These are phyloP conservation scores for Sambucus nigra DNA, from an alignment of 129 eudicot genomes.

Conservation along the genomic window DNA sequence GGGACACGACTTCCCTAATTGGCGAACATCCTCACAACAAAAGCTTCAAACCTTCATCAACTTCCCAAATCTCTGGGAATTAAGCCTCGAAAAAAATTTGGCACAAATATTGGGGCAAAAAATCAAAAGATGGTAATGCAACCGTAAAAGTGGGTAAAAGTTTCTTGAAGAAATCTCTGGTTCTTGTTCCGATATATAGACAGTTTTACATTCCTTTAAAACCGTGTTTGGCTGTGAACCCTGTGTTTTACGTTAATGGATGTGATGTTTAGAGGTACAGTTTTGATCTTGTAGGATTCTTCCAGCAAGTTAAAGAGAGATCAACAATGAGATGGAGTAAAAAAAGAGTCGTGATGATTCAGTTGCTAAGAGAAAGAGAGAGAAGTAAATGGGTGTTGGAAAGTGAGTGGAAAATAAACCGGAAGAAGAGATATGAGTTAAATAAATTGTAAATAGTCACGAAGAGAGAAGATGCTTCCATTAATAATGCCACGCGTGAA, in stretches of 20 bases:
- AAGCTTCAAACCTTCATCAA: slow-evolving; percentile 48
- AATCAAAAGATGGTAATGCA: slow-evolving; percentile 35
- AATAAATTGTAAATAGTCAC: too few relatives aligned
- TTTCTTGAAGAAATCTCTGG: slow-evolving; percentile 37
- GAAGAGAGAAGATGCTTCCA: too few relatives aligned
- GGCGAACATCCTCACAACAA: slow-evolving; percentile 70
- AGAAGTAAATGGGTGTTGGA: too few relatives aligned
- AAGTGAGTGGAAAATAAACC: too few relatives aligned
- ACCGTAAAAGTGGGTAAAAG: slow-evolving; percentile 42
- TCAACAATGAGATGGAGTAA: too few relatives aligned
- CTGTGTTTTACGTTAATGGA: slow-evolving; percentile 54
- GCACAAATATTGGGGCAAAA: slow-evolving; percentile 52
- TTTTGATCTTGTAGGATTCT: slow-evolving; percentile 57
- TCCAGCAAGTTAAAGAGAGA: slow-evolving; percentile 37
- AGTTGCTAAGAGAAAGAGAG: too few relatives aligned
- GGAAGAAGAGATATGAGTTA: too few relatives aligned
- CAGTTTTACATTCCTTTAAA: slow-evolving; percentile 45
- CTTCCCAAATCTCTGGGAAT: slow-evolving; percentile 51
- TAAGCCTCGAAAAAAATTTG: slow-evolving; percentile 33
- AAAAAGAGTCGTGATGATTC: too few relatives aligned
- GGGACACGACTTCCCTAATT: slow-evolving; percentile 78
- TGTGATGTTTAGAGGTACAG: slow-evolving; percentile 49
- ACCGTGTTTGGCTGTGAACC: slow-evolving; percentile 57
- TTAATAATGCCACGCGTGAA: too few relatives aligned
- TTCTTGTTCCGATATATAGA: slow-evolving; percentile 61